Evolutionary conservation across 768 basidiomycete species (phyloP).

Genomic region (Scleroderma citrinum): DNA sequence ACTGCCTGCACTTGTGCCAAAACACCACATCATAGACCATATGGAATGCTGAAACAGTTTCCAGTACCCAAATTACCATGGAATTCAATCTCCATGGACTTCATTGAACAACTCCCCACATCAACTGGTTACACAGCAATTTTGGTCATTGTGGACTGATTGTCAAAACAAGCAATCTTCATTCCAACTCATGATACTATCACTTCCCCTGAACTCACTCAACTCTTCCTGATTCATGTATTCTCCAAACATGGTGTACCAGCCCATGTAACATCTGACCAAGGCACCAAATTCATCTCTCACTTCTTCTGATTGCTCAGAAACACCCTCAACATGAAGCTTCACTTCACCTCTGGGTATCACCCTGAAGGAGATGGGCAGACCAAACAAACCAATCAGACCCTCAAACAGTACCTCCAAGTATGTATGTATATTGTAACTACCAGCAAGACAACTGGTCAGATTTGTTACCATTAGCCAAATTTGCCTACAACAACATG

Average conservation of each 20-base stretch:
- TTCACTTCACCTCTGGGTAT: conserved; percentile 20
- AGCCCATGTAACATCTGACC: background rate
- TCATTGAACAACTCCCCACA: conserved; percentile 16
- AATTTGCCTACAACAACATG: conserved; percentile 30
- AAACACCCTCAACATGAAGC: conserved; percentile 17
- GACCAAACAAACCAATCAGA: conserved; percentile 10
- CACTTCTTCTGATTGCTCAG: conserved; percentile 9
- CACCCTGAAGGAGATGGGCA: conserved; percentile 21
- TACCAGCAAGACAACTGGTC: conserved; percentile 31
- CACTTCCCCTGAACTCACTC: background rate
- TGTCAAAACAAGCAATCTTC: background rate
- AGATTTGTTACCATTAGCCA: conserved; percentile 21
- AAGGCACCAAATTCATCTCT: conserved; percentile 13
- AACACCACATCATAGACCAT: background rate
- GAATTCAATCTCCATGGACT: conserved; percentile 3
- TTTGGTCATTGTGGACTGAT: background rate
- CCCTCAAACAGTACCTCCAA: conserved; percentile 21
- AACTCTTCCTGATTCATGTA: conserved; percentile 5
- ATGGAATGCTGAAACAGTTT: background rate
- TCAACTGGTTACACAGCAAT: conserved; percentile 1
- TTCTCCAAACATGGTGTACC: conserved; percentile 18
- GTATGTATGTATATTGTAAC: conserved; percentile 24
- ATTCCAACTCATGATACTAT: background rate
- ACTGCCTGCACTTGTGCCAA: background rate
- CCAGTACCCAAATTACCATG: background rate